phyloP scores from a whole-genome alignment of 805 yeast genomes.

The Nakazawaea ambrosiae region DNA sequence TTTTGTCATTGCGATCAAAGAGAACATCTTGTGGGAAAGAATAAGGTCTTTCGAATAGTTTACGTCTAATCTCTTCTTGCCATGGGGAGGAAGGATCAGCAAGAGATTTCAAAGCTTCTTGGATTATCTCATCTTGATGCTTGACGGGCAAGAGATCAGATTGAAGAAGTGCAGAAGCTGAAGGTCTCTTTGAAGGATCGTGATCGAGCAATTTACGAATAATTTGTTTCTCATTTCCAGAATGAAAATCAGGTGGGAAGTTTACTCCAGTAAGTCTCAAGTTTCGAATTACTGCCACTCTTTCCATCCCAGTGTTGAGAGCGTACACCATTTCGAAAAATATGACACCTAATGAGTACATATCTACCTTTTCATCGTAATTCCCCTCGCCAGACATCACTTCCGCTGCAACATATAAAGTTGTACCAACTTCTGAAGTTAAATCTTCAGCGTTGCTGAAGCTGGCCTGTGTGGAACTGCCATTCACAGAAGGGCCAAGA shows the following conservation, averaged over 20 bases:
- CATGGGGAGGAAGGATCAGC: slow-evolving; percentile 91
- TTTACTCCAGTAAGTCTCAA: slow-evolving; percentile 52
- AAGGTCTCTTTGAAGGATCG: slow-evolving; percentile 70
- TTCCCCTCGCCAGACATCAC: slow-evolving; percentile 63
- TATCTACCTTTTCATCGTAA: slow-evolving; percentile 92
- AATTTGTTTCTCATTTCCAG: slow-evolving; percentile 57
- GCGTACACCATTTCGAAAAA: slow-evolving; percentile 92
- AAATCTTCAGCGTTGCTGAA: slow-evolving; percentile 52
- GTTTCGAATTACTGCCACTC: slow-evolving; percentile 64
- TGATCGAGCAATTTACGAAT: slow-evolving; percentile 67
- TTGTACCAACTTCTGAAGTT: slow-evolving; percentile 91
- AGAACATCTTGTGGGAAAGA: slow-evolving; percentile 78
- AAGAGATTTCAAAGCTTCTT: slow-evolving; percentile 78
- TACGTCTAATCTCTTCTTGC: slow-evolving; percentile 87
- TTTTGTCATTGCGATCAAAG: slow-evolving; percentile 49
- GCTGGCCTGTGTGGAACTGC: slow-evolving; percentile 9
- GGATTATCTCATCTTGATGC: slow-evolving; percentile 83
- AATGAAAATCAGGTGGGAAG: slow-evolving; percentile 68
- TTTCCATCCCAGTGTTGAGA: slow-evolving; percentile 89
- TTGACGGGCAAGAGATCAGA: slow-evolving; percentile 85
- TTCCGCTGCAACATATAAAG: slow-evolving; percentile 87
- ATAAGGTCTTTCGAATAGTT: slow-evolving; percentile 79
- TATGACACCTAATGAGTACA: slow-evolving; percentile 91
- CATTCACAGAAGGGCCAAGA: slow-evolving; percentile 22
- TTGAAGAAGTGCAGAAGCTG: slow-evolving; percentile 65